Conservation (phyloP, 2,329 filamentous ascomycete genomes). For the Ophiostoma montium region DNA sequence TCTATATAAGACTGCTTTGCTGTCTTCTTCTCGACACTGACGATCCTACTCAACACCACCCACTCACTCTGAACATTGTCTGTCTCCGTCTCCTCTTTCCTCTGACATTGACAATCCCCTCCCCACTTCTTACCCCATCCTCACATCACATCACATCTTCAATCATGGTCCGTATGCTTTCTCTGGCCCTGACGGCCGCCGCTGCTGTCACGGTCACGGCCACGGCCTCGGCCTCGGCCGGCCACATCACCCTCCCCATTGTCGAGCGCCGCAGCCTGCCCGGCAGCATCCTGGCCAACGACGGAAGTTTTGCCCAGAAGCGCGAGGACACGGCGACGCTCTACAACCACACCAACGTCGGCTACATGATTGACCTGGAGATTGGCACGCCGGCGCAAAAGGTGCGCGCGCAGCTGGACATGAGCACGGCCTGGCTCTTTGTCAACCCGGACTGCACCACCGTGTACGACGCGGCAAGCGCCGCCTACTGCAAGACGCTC, state of each 20-base stretch:
- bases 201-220: slow-evolving; percentile 5
- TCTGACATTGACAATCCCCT: background rate
- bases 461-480: slow-evolving; percentile 21
- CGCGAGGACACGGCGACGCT: slow-evolving; percentile 6
- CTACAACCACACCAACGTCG: slow-evolving; percentile 10
- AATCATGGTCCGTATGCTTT: slow-evolving; percentile 5
- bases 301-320: background rate
- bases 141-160: background rate
- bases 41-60: too few species aligned
- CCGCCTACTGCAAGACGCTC: slow-evolving; percentile 24
- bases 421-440: slow-evolving; percentile 41
- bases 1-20: too few species aligned
- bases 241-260: slow-evolving; percentile 8
- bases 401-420: slow-evolving; percentile 37
- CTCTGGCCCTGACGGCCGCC: slow-evolving; percentile 7
- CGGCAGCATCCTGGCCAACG: background rate
- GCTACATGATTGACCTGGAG: slow-evolving; percentile 19
- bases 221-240: background rate
- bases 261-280: slow-evolving; percentile 3
- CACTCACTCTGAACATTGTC: too few species aligned
- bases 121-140: background rate
- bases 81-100: background rate
- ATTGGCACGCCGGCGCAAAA: slow-evolving; percentile 35
- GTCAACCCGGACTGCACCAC: slow-evolving; percentile 42
- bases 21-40: too few species aligned